phyloP scores from a whole-genome alignment of 2,329 filamentous ascomycete species.

The Didymella exigua region DNA sequence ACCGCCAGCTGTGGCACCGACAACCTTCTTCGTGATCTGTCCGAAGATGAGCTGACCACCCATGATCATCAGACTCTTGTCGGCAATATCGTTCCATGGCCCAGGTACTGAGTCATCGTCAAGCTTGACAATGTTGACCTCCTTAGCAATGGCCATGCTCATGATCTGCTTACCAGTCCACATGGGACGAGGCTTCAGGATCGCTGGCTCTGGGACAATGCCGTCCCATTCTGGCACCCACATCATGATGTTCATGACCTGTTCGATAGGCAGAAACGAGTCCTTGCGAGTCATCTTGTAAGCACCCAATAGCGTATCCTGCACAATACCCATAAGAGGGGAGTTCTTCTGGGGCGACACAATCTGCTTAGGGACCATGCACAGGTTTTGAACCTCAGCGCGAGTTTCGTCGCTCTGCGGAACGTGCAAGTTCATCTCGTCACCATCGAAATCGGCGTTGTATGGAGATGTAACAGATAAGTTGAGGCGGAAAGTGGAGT shows the following conservation, averaged over 20 bases:
- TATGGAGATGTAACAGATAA: slow-evolving; percentile 97
- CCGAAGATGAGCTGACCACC: slow-evolving; percentile 90
- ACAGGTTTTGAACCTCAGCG: slow-evolving; percentile 91
- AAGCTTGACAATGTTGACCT: slow-evolving; percentile 71
- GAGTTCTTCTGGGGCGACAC: slow-evolving; percentile 97
- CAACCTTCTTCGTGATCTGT: slow-evolving; percentile 88
- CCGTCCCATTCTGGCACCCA: slow-evolving; percentile 99
- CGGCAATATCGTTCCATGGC: slow-evolving; percentile 67
- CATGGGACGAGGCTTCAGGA: slow-evolving; percentile 85
- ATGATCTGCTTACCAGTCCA: slow-evolving; percentile 99
- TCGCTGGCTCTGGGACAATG: slow-evolving; percentile 89
- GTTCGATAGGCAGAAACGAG: slow-evolving; percentile 84
- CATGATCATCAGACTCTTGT: slow-evolving; percentile 81
- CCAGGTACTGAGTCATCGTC: slow-evolving; percentile 62
- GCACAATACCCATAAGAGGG: slow-evolving; percentile 98
- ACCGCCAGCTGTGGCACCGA: slow-evolving; percentile 88
- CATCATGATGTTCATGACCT: slow-evolving; percentile 95
- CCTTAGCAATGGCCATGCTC: slow-evolving; percentile 86
- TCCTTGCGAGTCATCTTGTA: slow-evolving; percentile 97
- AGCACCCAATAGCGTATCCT: slow-evolving; percentile 93
- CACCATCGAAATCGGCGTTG: slow-evolving; percentile 99
- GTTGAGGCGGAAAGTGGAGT: slow-evolving; percentile 97
- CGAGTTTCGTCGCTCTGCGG: slow-evolving; percentile 97
- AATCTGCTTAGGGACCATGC: slow-evolving; percentile 97
- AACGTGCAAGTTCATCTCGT: slow-evolving; percentile 99